Percentiles rank a stretch among this genome's conserved stretches.
Evolutionary conservation across 176 grass and related monocot species (phyloP).

Genomic region (Panicum miliaceum): DNA sequence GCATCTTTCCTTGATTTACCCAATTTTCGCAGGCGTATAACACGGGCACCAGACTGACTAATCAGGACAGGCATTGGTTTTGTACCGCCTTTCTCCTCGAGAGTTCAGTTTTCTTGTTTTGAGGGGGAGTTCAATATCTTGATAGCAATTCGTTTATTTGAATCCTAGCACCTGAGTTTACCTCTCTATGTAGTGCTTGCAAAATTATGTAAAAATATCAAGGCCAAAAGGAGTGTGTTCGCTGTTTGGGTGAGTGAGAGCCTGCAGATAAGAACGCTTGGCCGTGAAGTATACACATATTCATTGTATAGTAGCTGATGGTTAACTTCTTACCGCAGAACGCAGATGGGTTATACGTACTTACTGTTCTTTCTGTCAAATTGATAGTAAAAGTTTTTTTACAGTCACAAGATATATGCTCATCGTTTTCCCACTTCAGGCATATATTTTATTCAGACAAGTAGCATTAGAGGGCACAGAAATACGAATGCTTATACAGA

Average conservation of each 20-base stretch:
- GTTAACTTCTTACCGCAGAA: too few species aligned
- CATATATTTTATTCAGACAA: too few species aligned
- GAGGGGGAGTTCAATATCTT: constrained; percentile 10
- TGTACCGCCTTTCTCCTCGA: constrained; percentile 7
- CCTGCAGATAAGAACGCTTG: constrained; percentile 29
- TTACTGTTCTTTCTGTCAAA: too few species aligned
- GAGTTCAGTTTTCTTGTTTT: constrained; percentile 23
- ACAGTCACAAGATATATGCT: too few species aligned
- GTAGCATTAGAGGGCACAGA: too few species aligned
- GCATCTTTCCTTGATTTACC: constrained; percentile 10
- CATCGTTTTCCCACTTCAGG: too few species aligned
- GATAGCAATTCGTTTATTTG: constrained; percentile 43
- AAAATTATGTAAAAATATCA: constrained; percentile 45
- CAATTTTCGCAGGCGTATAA: constrained; percentile 24
- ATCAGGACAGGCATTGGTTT: constrained; percentile 23
- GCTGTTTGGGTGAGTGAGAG: constrained; percentile 4
- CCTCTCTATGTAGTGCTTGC: constrained; percentile 32
- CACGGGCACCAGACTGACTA: neutral
- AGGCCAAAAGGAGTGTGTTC: constrained; percentile 15
- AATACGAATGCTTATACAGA: too few species aligned
- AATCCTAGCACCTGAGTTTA: constrained; percentile 13
- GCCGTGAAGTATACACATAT: constrained; percentile 37
- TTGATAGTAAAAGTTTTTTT: too few species aligned
- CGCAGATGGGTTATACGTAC: too few species aligned
- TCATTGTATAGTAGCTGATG: constrained; percentile 52